Evolutionary conservation across 1,284 basidiomycete species (phyloP), one percentile per base, ranked within the genome.

Genomic region (Kalmanozyma brasiliensis): DNA sequence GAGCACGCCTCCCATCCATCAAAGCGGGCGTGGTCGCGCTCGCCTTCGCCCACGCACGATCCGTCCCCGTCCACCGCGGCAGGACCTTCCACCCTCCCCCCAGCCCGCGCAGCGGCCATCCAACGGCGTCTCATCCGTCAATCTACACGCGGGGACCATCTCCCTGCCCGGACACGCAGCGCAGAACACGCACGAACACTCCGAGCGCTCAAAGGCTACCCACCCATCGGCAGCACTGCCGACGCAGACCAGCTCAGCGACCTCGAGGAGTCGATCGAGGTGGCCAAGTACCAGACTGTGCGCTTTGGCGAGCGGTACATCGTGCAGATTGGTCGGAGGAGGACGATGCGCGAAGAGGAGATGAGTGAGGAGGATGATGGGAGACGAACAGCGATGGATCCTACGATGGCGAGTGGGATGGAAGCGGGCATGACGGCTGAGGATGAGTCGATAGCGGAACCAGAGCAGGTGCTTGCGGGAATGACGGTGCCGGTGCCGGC

Each of bases 241-340:
- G 76, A 78, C 29, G 76, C 76, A 0, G 76, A 78, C 36, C 74
- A 78, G 55, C 73, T 78, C 17, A 74, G 72, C 51, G 76, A 78
- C n/a, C 59, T 74, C 37, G 76, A 78, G 42, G 73, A 76, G 14
- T 60, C 74, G 14, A 62, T 76, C 38, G 76, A 78, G 38, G 60
- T 58, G 7, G 64, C 69, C 20, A 74, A 72, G 20, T 60, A 73
- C 34, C 64, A 76, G 17, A 71, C 64, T 35, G 64, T 74, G 4
- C 69, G 74, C 2, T 76, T 73, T 23, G 76, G 76, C 8, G 74
- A 78, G 29, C 59, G 72, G 4, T 71, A 76, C 45, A 76, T 76
- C 35, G 76, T 78, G 3, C 76, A 78, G 67, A 76, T 78, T 23
- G 76, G 76, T 16, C 32, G 72, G 3, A 51, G 67, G 16, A 57